Base-by-base conservation (phyloP, 2,329 filamentous ascomycete species). In the Trichoderma oligosporum region DNA sequence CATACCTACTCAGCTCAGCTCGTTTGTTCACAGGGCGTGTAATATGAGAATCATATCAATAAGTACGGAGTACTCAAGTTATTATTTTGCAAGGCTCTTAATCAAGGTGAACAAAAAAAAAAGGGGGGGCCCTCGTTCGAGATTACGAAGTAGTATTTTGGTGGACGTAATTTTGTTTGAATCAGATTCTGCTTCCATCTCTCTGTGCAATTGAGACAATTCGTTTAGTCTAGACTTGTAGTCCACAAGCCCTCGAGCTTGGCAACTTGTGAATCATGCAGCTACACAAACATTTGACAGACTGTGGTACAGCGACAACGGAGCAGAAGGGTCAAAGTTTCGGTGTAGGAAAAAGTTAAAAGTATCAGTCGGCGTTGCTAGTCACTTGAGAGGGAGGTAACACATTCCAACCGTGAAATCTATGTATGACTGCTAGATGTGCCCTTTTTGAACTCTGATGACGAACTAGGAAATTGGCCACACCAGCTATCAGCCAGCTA, bases 1-100 rank as follows among this genome's bases (percentile, higher is more conserved):
- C 24, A 29, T 35, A 35, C 49, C n/a, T n/a, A n/a, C n/a, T n/a
- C n/a, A n/a, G n/a, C n/a, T 53, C 49, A 53, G 49, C 49, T 53
- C 20, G 39, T 35, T n/a, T n/a, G n/a, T n/a, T n/a, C n/a, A n/a
- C n/a, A n/a, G n/a, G n/a, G n/a, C n/a, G n/a, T n/a, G n/a, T n/a
- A n/a, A n/a, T n/a, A n/a, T n/a, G n/a, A n/a, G n/a, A n/a, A n/a
- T n/a, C n/a, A n/a, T n/a, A n/a, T n/a, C n/a, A n/a, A n/a, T n/a
- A n/a, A n/a, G n/a, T n/a, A n/a, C n/a, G n/a, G n/a, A n/a, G n/a
- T n/a, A n/a, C n/a, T n/a, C n/a, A n/a, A n/a, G n/a, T n/a, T n/a
- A n/a, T n/a, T n/a, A n/a, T n/a, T n/a, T n/a, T n/a, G n/a, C n/a
- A n/a, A n/a, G 7, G 16, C 22, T 29, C n/a, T 22, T 25, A 9